Evolutionary conservation across 2,329 filamentous ascomycete species (phyloP), one percentile per base, ranked within the genome.

Genomic region (Helminthosporium solani): DNA sequence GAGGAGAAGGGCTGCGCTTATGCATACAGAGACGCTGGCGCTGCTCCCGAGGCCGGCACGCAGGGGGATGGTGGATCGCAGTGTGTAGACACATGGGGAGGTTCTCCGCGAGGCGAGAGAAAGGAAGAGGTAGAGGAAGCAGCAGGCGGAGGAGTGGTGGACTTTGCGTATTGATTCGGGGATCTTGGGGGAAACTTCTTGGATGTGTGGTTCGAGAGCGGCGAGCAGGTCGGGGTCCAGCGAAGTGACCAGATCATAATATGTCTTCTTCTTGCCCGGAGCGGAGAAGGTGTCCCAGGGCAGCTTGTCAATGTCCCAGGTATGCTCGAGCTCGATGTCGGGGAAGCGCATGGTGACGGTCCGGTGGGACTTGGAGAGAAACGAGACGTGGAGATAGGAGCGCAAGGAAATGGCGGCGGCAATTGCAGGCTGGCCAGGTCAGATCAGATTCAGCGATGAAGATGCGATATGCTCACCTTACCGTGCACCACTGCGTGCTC

Each of bases 401-500:
- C 94, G 87, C 21, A 99, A 81, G 21, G 94, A 96, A 48, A 99
- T 95, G 23, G 94, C 86, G 19, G 94, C 95, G 42, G 94, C 94
- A 71, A 99, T 92, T 47, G 94, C 92, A 57, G 90, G 84, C 86
- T 90, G 33, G 43, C 3, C 23, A 20, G 6, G 46, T 49, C 11
- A 48, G 33, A 15, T 8, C 9, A 3, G 27, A 19, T 6, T 8
- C n/a, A n/a, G n/a, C n/a, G n/a, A n/a, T n/a, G n/a, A n/a, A n/a
- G n/a, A n/a, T n/a, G n/a, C n/a, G n/a, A 27, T 20, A 19, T 23
- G n/a, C 12, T 20, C 25, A 88, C 87, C 82, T 96, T 97, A 66
- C 91, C 91, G 66, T 99, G 84, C 16, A 99, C 94, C n/a, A 97
- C 94, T 2, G 94, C 88, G 75, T 99, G 94, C 71, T 99, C 94